These are phyloP conservation scores for Didymella segeticola DNA, from an alignment of 2,329 filamentous ascomycete genomes.

Conservation along the genomic window DNA sequence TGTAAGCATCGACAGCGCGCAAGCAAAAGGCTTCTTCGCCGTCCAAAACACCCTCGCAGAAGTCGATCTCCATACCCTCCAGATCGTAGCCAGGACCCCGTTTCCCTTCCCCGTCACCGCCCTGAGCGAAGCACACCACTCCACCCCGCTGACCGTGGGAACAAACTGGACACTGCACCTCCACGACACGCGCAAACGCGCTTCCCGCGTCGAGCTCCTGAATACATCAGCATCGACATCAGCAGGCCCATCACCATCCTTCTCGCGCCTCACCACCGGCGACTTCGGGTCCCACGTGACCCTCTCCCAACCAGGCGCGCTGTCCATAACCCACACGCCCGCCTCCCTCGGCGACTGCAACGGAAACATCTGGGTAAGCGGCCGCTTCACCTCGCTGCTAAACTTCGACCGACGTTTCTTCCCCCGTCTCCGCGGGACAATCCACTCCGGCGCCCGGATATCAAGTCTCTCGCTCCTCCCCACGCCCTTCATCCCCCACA, in stretches of 20 bases:
- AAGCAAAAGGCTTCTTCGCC: slow-evolving; percentile 77
- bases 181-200: slow-evolving; percentile 71
- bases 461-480: slow-evolving; percentile 75
- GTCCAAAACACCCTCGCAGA: slow-evolving; percentile 79
- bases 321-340: slow-evolving; percentile 81
- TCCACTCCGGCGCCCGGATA: slow-evolving; percentile 83
- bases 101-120: slow-evolving; percentile 87
- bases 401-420: slow-evolving; percentile 90
- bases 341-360: slow-evolving; percentile 65
- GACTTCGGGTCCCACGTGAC: slow-evolving; percentile 67
- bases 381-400: slow-evolving; percentile 85
- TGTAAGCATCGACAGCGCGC: slow-evolving; percentile 75
- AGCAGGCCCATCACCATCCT: slow-evolving; percentile 30
- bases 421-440: slow-evolving; percentile 75
- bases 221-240: slow-evolving; percentile 6
- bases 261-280: slow-evolving; percentile 54
- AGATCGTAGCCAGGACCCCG: slow-evolving; percentile 70
- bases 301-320: slow-evolving; percentile 79
- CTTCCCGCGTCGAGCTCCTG: slow-evolving; percentile 40
- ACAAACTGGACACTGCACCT: slow-evolving; percentile 83
- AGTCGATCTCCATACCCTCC: slow-evolving; percentile 77
- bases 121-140: slow-evolving; percentile 71
- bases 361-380: slow-evolving; percentile 85
- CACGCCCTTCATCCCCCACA: slow-evolving; percentile 69
- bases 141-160: slow-evolving; percentile 80